Evolutionary conservation across 257 asterid species (phyloP).

Genomic region (Ligustrum vulgare): DNA sequence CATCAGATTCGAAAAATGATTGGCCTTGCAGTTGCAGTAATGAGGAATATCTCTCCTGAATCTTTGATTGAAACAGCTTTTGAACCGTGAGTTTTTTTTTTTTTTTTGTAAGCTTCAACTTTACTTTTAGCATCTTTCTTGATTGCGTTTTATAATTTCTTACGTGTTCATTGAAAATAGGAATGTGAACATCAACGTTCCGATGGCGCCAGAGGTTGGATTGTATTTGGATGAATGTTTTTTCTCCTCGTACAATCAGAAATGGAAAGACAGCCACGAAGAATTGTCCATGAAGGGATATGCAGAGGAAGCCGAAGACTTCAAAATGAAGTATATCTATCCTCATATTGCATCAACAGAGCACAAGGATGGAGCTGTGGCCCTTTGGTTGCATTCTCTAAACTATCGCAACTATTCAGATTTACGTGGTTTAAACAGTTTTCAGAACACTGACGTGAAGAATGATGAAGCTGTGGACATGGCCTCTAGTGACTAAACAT

Average conservation of each 20-base stretch:
- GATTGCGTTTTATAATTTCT: neutral
- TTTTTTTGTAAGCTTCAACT: neutral
- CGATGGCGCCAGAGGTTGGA: slow-evolving; percentile 99
- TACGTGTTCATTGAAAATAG: slow-evolving; percentile 42
- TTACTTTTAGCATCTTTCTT: neutral
- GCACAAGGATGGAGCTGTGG: slow-evolving; percentile 74
- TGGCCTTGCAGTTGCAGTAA: slow-evolving; percentile 90
- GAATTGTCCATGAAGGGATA: slow-evolving; percentile 80
- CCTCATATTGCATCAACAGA: slow-evolving; percentile 76
- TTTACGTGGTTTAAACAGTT: slow-evolving; percentile 31
- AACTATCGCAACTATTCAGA: slow-evolving; percentile 86
- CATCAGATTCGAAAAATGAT: slow-evolving; percentile 98
- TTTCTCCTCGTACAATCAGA: slow-evolving; percentile 79
- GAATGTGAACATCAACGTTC: slow-evolving; percentile 73
- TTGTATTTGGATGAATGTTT: slow-evolving; percentile 89
- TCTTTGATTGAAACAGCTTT: slow-evolving; percentile 68
- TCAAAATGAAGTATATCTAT: slow-evolving; percentile 76
- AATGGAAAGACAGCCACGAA: slow-evolving; percentile 73
- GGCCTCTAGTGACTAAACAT: slow-evolving; percentile 14
- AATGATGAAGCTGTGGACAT: neutral
- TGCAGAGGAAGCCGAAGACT: slow-evolving; percentile 68
- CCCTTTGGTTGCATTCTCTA: slow-evolving; percentile 80
- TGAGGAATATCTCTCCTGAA: slow-evolving; percentile 79
- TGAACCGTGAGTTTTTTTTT: slow-evolving; percentile 51
- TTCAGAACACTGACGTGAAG: neutral